Evolutionary conservation across 2,329 filamentous ascomycete species (phyloP).

Genomic region (Sordariomycetes sp.): DNA sequence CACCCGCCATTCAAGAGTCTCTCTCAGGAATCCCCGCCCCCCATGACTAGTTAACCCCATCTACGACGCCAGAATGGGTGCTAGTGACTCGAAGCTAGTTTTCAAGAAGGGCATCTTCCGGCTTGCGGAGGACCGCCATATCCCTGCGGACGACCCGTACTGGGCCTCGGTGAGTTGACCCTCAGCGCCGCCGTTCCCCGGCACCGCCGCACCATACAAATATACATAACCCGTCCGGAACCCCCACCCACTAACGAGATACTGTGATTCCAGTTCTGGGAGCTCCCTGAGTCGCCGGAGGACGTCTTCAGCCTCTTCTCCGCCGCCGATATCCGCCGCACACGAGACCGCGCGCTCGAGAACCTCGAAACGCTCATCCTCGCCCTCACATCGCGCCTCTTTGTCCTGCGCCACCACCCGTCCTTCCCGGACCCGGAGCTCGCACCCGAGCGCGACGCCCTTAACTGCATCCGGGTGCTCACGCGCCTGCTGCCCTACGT

Average conservation of each 20-base stretch:
- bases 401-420: constrained; percentile 74
- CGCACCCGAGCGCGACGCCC: constrained; percentile 74
- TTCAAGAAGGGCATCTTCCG: constrained; percentile 98
- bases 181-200: neutral
- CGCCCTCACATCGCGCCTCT: constrained; percentile 72
- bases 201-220: neutral
- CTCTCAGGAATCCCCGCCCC: neutral
- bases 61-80: constrained; percentile 58
- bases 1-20: neutral
- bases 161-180: constrained; percentile 69
- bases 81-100: constrained; percentile 95
- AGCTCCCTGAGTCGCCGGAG: constrained; percentile 87
- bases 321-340: constrained; percentile 76
- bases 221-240: neutral
- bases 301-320: constrained; percentile 97
- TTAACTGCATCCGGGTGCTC: constrained; percentile 89
- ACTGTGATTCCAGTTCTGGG: constrained; percentile 67
- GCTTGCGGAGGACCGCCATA: constrained; percentile 82
- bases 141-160: constrained; percentile 79
- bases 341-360: constrained; percentile 71
- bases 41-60: constrained; percentile 1
- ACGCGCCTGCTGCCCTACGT: constrained; percentile 84
- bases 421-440: constrained; percentile 82
- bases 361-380: constrained; percentile 86
- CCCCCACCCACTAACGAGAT: neutral